Base-by-base conservation (phyloP, 1,139 yeast species). In the Meyerozyma sp. region DNA sequence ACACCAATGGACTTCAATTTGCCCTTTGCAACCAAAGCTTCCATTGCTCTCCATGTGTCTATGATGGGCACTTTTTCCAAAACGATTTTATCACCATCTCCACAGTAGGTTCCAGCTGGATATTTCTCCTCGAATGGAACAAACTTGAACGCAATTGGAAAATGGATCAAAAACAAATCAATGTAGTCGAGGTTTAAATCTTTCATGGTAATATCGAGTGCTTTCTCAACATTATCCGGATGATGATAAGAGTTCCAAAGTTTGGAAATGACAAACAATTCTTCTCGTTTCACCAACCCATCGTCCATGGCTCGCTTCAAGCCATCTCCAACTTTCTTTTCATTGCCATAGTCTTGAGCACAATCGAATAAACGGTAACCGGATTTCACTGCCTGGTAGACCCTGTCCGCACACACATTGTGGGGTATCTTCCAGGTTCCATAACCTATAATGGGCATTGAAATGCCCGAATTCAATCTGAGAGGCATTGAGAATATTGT, bases 31-130 rank as follows among this genome's bases (percentile, higher is more conserved):
- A 66, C 68, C 48, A 81, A 68, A 50, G 71, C 68, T 66, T 88
- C 95, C 67, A 84, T 56, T 8, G 91, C 95, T 51, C 71, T 77
- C 86, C 93, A 89, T 41, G 96, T 89, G 52, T 82, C 90, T 45
- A 79, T 59, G 49, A 87, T 61, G 48, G 96, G 88, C 39, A 85
- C 86, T 45, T 82, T 70, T 58, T 81, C 93, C 55, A 78, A 80
- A 50, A 70, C 70, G 59, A 82, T 70, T 28, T 75, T 73, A 49
- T 70, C 66, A 50, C 78, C 82, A 43, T 70, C 73, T 46, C 89
- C 89, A 55, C 82, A 75, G 69, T 81, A 81, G 61, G 82, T 77
- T 13, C 81, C 83, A 37, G 93, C 82, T 28, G 89, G 96, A 67
- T 88, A 89, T 52, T 79, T 76, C 51, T 76, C 86, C 48, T 82